Percentiles rank a stretch among this genome's conserved stretches.
phyloP scores from a whole-genome alignment of 768 basidiomycete genomes.

The Tephrocybe sp. region DNA sequence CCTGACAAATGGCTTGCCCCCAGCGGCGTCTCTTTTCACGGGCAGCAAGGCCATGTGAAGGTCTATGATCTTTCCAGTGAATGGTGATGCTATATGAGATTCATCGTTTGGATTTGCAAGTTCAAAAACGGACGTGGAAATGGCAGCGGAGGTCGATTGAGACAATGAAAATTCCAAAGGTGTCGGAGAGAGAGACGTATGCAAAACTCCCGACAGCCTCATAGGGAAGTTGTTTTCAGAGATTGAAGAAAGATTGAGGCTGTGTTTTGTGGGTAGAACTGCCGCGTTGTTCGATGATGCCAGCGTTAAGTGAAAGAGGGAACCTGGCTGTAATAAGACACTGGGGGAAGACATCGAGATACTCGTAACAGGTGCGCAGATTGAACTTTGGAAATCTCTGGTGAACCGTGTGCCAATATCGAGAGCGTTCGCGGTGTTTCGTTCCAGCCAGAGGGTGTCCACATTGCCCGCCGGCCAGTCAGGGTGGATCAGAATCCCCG shows the following conservation, averaged over 20 bases:
- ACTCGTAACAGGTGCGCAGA: too few relatives aligned
- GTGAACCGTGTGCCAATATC: not conserved
- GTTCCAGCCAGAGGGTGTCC: constrained; percentile 40
- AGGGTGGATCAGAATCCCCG: constrained; percentile 29
- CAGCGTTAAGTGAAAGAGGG: constrained; percentile 32
- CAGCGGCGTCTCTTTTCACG: not conserved
- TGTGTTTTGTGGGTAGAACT: constrained; percentile 24
- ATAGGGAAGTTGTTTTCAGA: constrained; percentile 35
- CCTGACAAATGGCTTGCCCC: constrained; percentile 19
- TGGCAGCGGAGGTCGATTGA: constrained; percentile 30
- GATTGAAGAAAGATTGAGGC: constrained; percentile 30
- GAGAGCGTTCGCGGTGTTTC: constrained; percentile 19
- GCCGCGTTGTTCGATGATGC: constrained; percentile 10
- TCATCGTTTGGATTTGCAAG: constrained; percentile 34
- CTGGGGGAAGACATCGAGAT: not conserved
- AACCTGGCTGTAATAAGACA: constrained; percentile 38
- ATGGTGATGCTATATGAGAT: constrained; percentile 29
- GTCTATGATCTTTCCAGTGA: constrained; percentile 39
- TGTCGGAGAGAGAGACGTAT: constrained; percentile 29
- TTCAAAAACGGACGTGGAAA: constrained; percentile 27
- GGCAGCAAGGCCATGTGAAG: constrained; percentile 29
- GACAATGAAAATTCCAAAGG: constrained; percentile 31
- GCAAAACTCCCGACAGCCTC: constrained; percentile 32
- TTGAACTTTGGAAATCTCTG: not conserved
- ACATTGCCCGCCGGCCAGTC: constrained; percentile 30